Evolutionary conservation across 169 alveolate species (phyloP).

Genomic region (Cyclospora cayetanensis): DNA sequence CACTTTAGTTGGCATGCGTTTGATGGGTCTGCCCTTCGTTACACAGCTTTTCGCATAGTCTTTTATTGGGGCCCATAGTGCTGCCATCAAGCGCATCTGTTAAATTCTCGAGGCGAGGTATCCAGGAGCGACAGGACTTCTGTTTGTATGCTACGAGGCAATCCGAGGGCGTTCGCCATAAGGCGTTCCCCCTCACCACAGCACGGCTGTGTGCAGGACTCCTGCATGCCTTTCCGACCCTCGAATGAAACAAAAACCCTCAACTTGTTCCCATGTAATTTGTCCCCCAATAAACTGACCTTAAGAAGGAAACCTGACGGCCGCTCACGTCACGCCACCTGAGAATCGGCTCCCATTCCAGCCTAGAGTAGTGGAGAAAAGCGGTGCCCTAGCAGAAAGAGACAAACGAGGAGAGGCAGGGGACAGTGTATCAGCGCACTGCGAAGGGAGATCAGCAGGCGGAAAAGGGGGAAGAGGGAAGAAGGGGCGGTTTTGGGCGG

Average conservation of each 20-base stretch:
- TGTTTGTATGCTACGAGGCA: too few species aligned
- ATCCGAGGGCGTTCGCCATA: not conserved
- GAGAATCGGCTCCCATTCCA: constrained; percentile 33
- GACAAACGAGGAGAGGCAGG: not conserved
- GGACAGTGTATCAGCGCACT: too few species aligned
- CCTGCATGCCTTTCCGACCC: not conserved
- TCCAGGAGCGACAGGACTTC: too few species aligned
- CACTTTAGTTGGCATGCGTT: too few species aligned
- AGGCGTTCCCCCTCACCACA: not conserved
- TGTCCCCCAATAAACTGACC: not conserved
- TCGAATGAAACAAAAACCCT: too few species aligned
- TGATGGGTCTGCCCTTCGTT: too few species aligned
- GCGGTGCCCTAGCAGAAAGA: constrained; percentile 21
- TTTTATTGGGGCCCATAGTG: too few species aligned
- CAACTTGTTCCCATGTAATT: not conserved
- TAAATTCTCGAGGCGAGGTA: too few species aligned
- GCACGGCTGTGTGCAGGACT: not conserved
- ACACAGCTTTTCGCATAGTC: too few species aligned
- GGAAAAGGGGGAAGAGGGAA: not conserved
- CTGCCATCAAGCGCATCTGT: too few species aligned
- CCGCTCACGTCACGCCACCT: constrained; percentile 41
- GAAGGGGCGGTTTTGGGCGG: not conserved
- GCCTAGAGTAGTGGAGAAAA: constrained; percentile 35
- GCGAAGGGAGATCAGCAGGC: too few species aligned
- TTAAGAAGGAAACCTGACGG: not conserved